These are phyloP conservation scores for Anisodus acutangulus DNA, from an alignment of 257 asterid genomes.

Conservation along the genomic window DNA sequence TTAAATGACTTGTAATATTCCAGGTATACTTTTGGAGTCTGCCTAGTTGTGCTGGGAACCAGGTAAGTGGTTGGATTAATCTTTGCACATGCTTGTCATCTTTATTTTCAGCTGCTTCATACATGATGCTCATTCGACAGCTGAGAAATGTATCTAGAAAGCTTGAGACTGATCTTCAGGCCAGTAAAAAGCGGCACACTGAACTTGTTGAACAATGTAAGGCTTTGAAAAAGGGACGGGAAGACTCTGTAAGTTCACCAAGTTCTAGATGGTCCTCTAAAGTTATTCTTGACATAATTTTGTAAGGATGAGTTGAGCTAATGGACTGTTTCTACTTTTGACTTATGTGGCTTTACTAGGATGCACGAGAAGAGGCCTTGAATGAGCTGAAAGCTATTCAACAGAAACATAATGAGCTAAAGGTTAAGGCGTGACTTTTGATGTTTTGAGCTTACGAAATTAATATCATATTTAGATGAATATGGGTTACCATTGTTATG, in stretches of 20 bases:
- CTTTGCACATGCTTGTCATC: neutral
- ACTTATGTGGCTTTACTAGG: constrained; percentile 47
- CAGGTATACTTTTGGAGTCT: constrained; percentile 99
- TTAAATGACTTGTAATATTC: constrained; percentile 25
- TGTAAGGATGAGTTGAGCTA: constrained; percentile 1
- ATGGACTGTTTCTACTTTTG: constrained; percentile 11
- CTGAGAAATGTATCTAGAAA: constrained; percentile 70
- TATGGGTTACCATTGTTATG: neutral
- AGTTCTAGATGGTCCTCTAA: constrained; percentile 2
- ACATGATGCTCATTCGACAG: constrained; percentile 48
- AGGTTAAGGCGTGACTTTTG: constrained; percentile 51
- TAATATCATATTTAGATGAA: neutral
- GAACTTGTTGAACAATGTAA: constrained; percentile 76
- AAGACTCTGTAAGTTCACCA: constrained; percentile 71
- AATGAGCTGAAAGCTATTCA: constrained; percentile 75
- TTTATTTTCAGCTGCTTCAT: constrained; percentile 19
- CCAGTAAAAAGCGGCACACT: constrained; percentile 57
- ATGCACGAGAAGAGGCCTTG: constrained; percentile 85
- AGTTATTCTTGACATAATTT: constrained; percentile 21
- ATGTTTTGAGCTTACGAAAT: neutral
- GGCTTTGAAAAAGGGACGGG: constrained; percentile 88
- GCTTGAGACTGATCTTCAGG: constrained; percentile 76
- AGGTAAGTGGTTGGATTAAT: constrained; percentile 51
- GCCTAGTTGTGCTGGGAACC: constrained; percentile 99
- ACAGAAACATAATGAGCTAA: constrained; percentile 65